A percentile compares a stretch with the other conserved stretches of the same genome.
These are phyloP conservation scores for Xerocomus amazonicus DNA, from an alignment of 1,284 basidiomycete genomes.

Conservation along the genomic window DNA sequence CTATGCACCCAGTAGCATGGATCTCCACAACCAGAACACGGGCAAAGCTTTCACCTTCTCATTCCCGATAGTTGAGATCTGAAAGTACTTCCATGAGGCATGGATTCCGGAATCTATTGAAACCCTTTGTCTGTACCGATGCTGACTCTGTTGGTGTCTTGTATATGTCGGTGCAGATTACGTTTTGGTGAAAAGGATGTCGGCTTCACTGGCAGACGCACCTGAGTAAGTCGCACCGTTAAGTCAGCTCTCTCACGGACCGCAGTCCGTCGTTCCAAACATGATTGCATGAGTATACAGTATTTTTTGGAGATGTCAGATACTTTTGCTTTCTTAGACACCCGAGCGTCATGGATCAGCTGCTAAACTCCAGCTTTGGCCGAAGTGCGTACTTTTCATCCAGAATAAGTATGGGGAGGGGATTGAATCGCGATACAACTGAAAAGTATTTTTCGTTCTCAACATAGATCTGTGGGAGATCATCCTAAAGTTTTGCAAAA, in stretches of 20 bases:
- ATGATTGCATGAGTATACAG: neutral
- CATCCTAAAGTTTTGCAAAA: constrained; percentile 1
- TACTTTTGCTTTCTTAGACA: too few relatives aligned
- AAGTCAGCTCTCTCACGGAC: neutral
- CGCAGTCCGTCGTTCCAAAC: neutral
- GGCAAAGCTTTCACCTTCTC: neutral
- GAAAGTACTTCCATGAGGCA: constrained; percentile 6
- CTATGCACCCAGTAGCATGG: constrained; percentile 4
- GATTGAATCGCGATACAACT: neutral
- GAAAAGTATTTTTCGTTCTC: neutral
- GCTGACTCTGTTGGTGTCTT: neutral
- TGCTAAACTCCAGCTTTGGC: neutral
- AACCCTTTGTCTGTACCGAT: neutral
- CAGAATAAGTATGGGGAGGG: constrained; percentile 1
- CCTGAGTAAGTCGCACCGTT: neutral
- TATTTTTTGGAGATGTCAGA: neutral
- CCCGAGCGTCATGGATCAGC: too few relatives aligned
- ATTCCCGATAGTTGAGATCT: constrained; percentile 11
- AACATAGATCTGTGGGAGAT: constrained; percentile 2
- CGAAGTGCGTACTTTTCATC: neutral
- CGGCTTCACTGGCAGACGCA: neutral
- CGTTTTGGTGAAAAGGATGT: constrained; percentile 1
- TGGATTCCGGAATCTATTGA: neutral
- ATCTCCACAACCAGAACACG: constrained; percentile 9
- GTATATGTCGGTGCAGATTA: neutral